Conservation (phyloP, 2,329 filamentous ascomycete species). For the Penicillium sp. region DNA sequence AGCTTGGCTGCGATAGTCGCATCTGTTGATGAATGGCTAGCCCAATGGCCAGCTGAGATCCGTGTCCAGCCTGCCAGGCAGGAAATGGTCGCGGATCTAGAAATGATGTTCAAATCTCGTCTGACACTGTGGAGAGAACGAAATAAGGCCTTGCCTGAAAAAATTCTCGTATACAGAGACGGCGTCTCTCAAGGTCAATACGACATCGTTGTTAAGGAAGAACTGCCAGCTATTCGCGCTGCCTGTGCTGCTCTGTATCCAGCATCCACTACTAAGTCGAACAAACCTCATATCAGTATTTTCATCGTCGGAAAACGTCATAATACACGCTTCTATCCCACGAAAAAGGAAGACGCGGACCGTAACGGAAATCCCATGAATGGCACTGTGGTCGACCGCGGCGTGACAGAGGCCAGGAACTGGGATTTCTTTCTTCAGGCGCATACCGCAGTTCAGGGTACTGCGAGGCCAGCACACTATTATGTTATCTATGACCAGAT, state of each 20-base stretch:
- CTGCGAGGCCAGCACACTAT: conserved; percentile 79
- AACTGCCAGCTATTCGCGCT: conserved; percentile 53
- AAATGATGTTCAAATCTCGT: conserved; percentile 61
- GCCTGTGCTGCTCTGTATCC: conserved; percentile 63
- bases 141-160: conserved; percentile 60
- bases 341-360: conserved; percentile 47
- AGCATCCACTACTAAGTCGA: conserved; percentile 42
- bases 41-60: conserved; percentile 74
- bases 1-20: conserved; percentile 79
- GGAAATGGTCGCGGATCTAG: conserved; percentile 68
- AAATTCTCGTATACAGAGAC: conserved; percentile 81
- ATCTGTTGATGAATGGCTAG: conserved; percentile 64
- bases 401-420: conserved; percentile 67
- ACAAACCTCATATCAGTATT: conserved; percentile 62
- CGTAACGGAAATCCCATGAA: conserved; percentile 63
- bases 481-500: conserved; percentile 69
- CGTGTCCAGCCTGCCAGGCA: conserved; percentile 61
- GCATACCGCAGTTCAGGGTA: conserved; percentile 76
- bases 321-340: conserved; percentile 81
- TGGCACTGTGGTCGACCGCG: conserved; percentile 81
- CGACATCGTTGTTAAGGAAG: conserved; percentile 60
- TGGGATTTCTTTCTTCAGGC: conserved; percentile 87
- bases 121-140: conserved; percentile 60
- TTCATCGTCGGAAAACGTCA: conserved; percentile 85
- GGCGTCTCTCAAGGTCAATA: conserved; percentile 89